A percentile compares a stretch with the other conserved stretches of the same genome.
Conservation (phyloP, 169 alveolate species). For the Plasmodium vivax region DNA sequence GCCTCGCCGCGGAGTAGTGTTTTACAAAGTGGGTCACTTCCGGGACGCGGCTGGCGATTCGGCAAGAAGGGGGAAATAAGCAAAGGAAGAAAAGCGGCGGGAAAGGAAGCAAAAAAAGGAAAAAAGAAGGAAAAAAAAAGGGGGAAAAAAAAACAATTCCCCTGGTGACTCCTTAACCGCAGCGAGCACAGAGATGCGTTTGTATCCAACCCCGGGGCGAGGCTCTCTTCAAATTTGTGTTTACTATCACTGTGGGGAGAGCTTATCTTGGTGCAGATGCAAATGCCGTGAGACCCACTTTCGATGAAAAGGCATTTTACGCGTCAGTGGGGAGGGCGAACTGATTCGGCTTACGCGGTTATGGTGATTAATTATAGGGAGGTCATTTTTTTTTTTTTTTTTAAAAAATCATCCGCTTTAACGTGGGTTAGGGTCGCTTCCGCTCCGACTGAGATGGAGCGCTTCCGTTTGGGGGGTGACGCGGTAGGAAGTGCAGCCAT, state of each 20-base stretch:
- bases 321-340: not conserved
- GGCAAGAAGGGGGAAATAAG: not conserved
- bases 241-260: not conserved
- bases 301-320: not conserved
- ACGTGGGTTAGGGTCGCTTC: not conserved
- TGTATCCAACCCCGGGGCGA: not conserved
- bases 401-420: not conserved
- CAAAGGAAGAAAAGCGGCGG: not conserved
- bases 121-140: not conserved
- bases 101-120: not conserved
- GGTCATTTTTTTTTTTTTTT: not conserved
- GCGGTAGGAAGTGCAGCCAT: not conserved
- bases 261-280: not conserved
- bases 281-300: not conserved
- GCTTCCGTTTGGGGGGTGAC: not conserved
- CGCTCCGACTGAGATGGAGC: not conserved
- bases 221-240: not conserved
- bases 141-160: not conserved
- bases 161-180: not conserved
- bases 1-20: not conserved
- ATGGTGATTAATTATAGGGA: no score
- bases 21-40: not conserved
- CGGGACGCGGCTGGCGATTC: not conserved
- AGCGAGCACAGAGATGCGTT: not conserved
- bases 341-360: not conserved